Percentiles rank a stretch among this genome's conserved stretches.
Evolutionary conservation across 2,329 filamentous ascomycete species (phyloP).

Genomic region (Cordyceps javanica): DNA sequence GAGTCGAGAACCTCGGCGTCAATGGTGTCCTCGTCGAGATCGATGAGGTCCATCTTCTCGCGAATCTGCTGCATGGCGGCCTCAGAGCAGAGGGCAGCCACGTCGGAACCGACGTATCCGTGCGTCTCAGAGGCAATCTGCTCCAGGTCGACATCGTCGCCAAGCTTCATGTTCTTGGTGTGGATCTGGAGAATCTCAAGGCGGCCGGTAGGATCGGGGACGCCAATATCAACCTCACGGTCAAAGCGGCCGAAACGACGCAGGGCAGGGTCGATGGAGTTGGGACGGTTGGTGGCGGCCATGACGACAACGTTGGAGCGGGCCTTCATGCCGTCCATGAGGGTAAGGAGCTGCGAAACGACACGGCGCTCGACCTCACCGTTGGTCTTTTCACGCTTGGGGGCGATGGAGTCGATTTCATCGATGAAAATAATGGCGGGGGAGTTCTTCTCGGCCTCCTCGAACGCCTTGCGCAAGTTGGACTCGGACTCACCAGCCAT

Average conservation of each 20-base stretch:
- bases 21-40: conserved; percentile 97
- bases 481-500: conserved; percentile 99
- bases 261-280: conserved; percentile 96
- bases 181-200: conserved; percentile 99
- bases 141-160: conserved; percentile 92
- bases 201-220: conserved; percentile 95
- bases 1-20: conserved; percentile 98
- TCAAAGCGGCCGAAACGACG: conserved; percentile 98
- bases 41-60: conserved; percentile 99
- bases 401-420: conserved; percentile 97
- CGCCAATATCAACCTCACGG: conserved; percentile 96
- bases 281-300: conserved; percentile 97
- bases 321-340: conserved; percentile 99
- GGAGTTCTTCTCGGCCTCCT: conserved; percentile 99
- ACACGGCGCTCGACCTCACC: conserved; percentile 98
- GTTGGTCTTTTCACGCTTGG: conserved; percentile 99
- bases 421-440: conserved; percentile 99
- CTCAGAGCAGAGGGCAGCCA: conserved; percentile 96
- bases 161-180: conserved; percentile 99
- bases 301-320: conserved; percentile 98
- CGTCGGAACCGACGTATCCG: conserved; percentile 97
- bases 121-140: conserved; percentile 96
- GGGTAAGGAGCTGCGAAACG: conserved; percentile 90
- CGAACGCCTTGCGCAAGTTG: conserved; percentile 97
- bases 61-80: conserved; percentile 99